Evolutionary conservation across 176 grass and related monocot species (phyloP).

Genomic region (Ampelocalamus luodianensis): DNA sequence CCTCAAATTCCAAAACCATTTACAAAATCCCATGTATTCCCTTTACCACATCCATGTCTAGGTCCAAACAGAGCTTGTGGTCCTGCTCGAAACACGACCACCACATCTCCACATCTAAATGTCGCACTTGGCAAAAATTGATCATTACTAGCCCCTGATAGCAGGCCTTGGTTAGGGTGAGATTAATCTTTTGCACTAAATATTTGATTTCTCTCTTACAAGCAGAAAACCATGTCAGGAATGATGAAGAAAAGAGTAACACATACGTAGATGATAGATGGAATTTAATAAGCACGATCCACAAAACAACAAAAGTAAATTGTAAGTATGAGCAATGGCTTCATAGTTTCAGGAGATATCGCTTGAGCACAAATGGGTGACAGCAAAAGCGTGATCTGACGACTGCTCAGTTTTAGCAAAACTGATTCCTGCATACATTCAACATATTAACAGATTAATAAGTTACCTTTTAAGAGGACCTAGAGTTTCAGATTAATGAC

Average conservation of each 20-base stretch:
- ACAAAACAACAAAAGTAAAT: slow-evolving; percentile 84
- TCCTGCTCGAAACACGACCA: background rate
- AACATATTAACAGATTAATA: no score
- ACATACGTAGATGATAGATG: no score
- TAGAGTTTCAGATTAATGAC: no score
- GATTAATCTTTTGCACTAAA: background rate
- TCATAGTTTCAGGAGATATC: slow-evolving; percentile 80
- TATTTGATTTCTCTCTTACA: slow-evolving; percentile 22
- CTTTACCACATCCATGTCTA: background rate
- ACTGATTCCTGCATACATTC: slow-evolving; percentile 69
- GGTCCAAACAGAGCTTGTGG: slow-evolving; percentile 21
- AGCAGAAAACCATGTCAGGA: slow-evolving; percentile 16
- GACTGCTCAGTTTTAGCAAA: slow-evolving; percentile 76
- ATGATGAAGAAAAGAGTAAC: slow-evolving; percentile 35
- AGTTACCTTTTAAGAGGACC: no score
- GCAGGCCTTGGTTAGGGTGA: slow-evolving; percentile 20
- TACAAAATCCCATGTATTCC: background rate
- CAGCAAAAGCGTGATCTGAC: slow-evolving; percentile 90
- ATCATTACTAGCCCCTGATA: background rate
- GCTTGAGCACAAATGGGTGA: slow-evolving; percentile 97
- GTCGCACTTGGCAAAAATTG: background rate
- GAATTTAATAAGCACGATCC: slow-evolving; percentile 42
- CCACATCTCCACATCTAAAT: slow-evolving; percentile 18
- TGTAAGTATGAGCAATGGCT: slow-evolving; percentile 98
- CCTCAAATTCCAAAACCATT: background rate